A percentile compares a stretch with the other conserved stretches of the same genome.
These are phyloP conservation scores for Setaria viridis DNA, from an alignment of 202 grass and related monocot genomes.

Conservation along the genomic window DNA sequence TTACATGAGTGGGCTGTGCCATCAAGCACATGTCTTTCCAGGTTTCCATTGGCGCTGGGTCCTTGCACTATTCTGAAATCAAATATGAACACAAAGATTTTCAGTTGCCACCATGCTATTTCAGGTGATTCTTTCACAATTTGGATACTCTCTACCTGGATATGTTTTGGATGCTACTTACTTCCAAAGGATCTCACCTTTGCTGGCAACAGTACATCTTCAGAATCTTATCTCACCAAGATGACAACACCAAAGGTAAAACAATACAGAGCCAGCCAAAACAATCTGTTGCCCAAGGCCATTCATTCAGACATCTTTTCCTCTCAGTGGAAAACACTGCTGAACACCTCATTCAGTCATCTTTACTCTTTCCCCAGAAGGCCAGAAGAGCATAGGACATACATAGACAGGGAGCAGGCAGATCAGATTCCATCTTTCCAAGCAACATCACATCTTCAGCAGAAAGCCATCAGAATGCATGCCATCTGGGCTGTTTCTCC, in stretches of 20 bases:
- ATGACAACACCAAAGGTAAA: slow-evolving; percentile 10
- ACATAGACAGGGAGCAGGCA: neutral
- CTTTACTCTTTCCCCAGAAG: slow-evolving; percentile 52
- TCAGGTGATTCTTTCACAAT: neutral
- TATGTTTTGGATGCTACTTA: neutral
- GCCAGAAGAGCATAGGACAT: neutral
- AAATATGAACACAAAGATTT: neutral
- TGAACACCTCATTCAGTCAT: slow-evolving; percentile 44
- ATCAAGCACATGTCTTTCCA: neutral
- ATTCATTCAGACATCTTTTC: slow-evolving; percentile 27
- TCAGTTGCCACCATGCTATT: neutral
- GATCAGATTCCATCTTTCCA: slow-evolving; percentile 52
- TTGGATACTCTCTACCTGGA: neutral
- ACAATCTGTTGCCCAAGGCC: slow-evolving; percentile 36
- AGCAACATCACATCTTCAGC: slow-evolving; percentile 58
- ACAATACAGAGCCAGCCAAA: slow-evolving; percentile 36
- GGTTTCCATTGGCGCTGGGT: neutral
- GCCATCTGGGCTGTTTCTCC: slow-evolving; percentile 14
- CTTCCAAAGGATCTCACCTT: neutral
- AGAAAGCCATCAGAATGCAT: slow-evolving; percentile 47
- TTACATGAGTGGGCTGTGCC: neutral
- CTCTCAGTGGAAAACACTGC: slow-evolving; percentile 24
- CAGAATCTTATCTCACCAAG: slow-evolving; percentile 40
- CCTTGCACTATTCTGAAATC: slow-evolving; percentile 7
- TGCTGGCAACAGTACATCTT: neutral